phyloP scores from a whole-genome alignment of 495 filamentous ascomycete genomes.

The Aspergillus baeticus region DNA sequence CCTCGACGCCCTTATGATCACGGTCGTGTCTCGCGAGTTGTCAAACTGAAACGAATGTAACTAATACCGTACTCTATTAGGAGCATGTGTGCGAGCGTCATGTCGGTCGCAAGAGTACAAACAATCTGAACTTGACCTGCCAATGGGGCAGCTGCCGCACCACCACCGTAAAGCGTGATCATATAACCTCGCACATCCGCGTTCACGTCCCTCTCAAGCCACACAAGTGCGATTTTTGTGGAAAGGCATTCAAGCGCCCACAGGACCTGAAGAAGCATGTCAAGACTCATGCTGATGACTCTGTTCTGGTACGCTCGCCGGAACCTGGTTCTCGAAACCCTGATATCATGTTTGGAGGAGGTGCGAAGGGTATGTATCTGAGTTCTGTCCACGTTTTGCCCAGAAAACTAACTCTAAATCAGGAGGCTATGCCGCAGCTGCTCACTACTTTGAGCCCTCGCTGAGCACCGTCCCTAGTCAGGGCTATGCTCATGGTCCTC shows the following conservation, averaged over 20 bases:
- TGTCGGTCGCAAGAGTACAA: conserved; percentile 97
- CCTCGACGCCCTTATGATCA: neutral
- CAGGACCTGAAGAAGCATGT: conserved; percentile 99
- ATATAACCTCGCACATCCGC: conserved; percentile 98
- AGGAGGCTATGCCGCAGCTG: conserved; percentile 37
- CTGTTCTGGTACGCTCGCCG: conserved; percentile 77
- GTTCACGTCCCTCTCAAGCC: conserved; percentile 98
- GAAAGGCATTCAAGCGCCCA: conserved; percentile 98
- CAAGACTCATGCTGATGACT: conserved; percentile 99
- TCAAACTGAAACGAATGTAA: neutral
- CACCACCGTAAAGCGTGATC: conserved; percentile 97
- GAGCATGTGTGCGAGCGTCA: conserved; percentile 99
- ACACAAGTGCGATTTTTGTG: conserved; percentile 97
- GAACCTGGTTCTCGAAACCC: conserved; percentile 55
- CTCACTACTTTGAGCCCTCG: conserved; percentile 46
- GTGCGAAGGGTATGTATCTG: conserved; percentile 33
- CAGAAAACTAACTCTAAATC: neutral
- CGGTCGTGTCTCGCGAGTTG: conserved; percentile 5
- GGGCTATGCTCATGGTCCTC: conserved; percentile 46
- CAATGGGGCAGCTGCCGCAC: conserved; percentile 96
- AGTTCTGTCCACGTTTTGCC: neutral
- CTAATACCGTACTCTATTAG: conserved; percentile 45
- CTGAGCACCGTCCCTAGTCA: conserved; percentile 39
- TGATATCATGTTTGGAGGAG: conserved; percentile 53
- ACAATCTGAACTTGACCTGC: conserved; percentile 96